These are phyloP conservation scores for Boletellus ananiceps DNA, from an alignment of 768 basidiomycete species.

Conservation along the genomic window DNA sequence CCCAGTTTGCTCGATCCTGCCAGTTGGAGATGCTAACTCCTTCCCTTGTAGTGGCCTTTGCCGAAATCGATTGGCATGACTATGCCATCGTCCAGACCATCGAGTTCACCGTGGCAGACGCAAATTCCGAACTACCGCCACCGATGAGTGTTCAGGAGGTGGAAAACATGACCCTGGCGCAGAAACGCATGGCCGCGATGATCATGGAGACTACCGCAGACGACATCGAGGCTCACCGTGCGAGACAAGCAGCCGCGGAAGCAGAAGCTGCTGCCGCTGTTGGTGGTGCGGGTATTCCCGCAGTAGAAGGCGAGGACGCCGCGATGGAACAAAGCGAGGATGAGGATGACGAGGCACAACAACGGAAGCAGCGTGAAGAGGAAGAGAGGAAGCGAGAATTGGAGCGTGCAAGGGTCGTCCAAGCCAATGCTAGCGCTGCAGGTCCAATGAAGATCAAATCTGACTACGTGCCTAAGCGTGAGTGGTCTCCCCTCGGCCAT, in stretches of 20 bases:
- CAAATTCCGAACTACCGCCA: constrained; percentile 87
- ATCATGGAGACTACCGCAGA: constrained; percentile 93
- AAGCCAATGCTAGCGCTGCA: constrained; percentile 70
- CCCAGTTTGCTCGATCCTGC: background rate
- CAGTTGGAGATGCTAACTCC: constrained; percentile 1
- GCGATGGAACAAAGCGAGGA: constrained; percentile 79
- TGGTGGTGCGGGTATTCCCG: constrained; percentile 50
- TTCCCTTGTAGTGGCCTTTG: constrained; percentile 67
- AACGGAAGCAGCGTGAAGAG: constrained; percentile 58
- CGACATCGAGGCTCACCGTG: constrained; percentile 78
- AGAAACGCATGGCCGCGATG: constrained; percentile 98
- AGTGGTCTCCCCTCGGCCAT: constrained; percentile 30
- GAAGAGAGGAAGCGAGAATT: constrained; percentile 67
- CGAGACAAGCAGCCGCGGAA: constrained; percentile 79
- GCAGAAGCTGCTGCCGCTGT: constrained; percentile 82
- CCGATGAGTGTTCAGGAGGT: constrained; percentile 95
- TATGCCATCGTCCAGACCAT: constrained; percentile 98
- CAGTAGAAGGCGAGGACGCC: constrained; percentile 52
- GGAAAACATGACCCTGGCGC: constrained; percentile 92
- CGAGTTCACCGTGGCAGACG: constrained; percentile 93
- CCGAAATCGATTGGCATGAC: constrained; percentile 99
- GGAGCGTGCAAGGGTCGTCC: constrained; percentile 74
- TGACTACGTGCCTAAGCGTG: constrained; percentile 92
- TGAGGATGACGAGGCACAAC: constrained; percentile 64
- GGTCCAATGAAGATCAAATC: constrained; percentile 92